These are phyloP conservation scores for Picea sitchensis DNA, from an alignment of 75 land plant species.

Conservation along the genomic window DNA sequence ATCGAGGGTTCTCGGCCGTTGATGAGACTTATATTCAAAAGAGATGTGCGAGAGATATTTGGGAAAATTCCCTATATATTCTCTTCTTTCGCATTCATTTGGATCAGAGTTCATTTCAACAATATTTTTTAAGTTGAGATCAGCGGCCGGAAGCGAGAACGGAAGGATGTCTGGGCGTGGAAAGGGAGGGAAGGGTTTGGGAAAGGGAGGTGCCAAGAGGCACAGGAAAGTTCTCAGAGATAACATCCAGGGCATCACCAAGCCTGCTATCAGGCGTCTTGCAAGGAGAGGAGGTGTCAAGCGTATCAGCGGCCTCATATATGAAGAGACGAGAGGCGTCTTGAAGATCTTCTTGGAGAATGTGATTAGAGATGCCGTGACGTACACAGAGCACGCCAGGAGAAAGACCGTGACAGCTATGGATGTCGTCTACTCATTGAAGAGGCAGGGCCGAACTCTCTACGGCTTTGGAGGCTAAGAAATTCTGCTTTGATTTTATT, in stretches of 20 bases:
- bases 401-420: slow-evolving; percentile 15
- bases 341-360: slow-evolving; percentile 20
- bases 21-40: too few relatives aligned
- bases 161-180: slow-evolving; percentile 8
- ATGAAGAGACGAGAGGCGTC: slow-evolving; percentile 14
- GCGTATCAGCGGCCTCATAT: neutral
- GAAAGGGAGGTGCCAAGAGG: slow-evolving; percentile 16
- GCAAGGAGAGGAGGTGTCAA: slow-evolving; percentile 10
- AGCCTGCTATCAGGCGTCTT: slow-evolving; percentile 8
- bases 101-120: too few relatives aligned
- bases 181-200: slow-evolving; percentile 15
- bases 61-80: too few relatives aligned
- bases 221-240: slow-evolving; percentile 11
- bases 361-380: slow-evolving; percentile 14
- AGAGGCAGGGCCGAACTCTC: slow-evolving; percentile 18
- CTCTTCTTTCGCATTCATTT: too few relatives aligned
- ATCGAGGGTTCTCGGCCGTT: too few relatives aligned
- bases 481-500: too few relatives aligned
- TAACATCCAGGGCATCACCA: neutral
- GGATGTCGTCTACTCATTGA: slow-evolving; percentile 33
- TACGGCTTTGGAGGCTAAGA: slow-evolving; percentile 9
- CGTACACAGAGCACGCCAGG: slow-evolving; percentile 32
- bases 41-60: too few relatives aligned
- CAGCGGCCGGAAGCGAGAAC: too few relatives aligned
- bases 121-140: too few relatives aligned